Percentiles rank a stretch among this genome's conserved stretches.
These are phyloP conservation scores for Cordyceps cateniannulata DNA, from an alignment of 2,329 filamentous ascomycete species.

Conservation along the genomic window DNA sequence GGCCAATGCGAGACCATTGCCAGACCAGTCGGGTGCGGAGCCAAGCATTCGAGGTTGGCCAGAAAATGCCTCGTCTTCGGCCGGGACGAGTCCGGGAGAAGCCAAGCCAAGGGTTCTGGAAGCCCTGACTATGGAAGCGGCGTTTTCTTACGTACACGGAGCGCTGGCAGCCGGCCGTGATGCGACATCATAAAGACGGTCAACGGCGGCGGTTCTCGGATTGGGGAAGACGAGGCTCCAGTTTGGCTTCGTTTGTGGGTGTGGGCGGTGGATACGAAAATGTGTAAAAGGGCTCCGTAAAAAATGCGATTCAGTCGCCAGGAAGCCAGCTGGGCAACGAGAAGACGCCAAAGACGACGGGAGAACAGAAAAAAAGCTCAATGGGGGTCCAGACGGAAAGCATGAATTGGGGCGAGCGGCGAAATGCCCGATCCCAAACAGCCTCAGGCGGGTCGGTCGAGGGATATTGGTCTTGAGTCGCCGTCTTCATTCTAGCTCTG, in stretches of 20 bases:
- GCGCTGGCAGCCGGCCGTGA: neutral
- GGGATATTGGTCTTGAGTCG: slow-evolving; percentile 6
- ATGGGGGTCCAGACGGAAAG: neutral
- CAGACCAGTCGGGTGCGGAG: slow-evolving; percentile 1
- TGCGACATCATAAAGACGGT: slow-evolving; percentile 12
- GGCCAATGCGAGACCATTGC: slow-evolving; percentile 9
- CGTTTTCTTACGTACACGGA: slow-evolving; percentile 12
- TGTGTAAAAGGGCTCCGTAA: slow-evolving; percentile 3
- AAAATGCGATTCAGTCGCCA: slow-evolving; percentile 9
- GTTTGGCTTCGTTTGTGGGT: neutral
- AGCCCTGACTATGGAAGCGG: slow-evolving; percentile 4
- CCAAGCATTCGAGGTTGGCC: neutral
- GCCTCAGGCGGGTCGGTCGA: slow-evolving; percentile 8
- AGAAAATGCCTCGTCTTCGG: slow-evolving; percentile 14
- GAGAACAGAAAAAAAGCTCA: slow-evolving; percentile 2
- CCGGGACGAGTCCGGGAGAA: slow-evolving; percentile 5
- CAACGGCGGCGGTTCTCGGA: slow-evolving; percentile 13
- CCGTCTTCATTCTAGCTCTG: neutral
- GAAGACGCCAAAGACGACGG: neutral
- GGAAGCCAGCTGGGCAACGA: neutral
- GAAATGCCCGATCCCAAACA: slow-evolving; percentile 10
- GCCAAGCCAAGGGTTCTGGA: slow-evolving; percentile 10
- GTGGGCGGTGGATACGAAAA: slow-evolving; percentile 2
- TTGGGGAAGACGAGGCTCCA: neutral
- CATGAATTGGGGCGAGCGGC: slow-evolving; percentile 8